Percentiles rank a stretch among this genome's conserved stretches.
These are phyloP conservation scores for Flaveria brownii DNA, from an alignment of 129 eudicot genomes.

Conservation along the genomic window DNA sequence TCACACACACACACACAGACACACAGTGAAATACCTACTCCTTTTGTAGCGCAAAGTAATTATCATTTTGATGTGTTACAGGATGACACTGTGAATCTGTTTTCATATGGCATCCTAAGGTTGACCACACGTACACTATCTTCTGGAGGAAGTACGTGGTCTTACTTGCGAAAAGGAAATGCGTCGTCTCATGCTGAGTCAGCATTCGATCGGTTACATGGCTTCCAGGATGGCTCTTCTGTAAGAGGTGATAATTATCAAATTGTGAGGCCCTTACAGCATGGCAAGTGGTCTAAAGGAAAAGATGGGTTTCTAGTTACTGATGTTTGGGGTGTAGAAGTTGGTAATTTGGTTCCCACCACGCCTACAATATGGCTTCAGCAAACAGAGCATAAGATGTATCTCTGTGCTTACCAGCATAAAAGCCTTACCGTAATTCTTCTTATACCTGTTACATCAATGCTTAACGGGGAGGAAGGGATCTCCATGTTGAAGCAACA, in stretches of 20 bases:
- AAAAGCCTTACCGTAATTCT: slow-evolving; percentile 69
- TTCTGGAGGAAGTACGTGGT: slow-evolving; percentile 77
- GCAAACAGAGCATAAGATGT: slow-evolving; percentile 84
- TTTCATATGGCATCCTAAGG: slow-evolving; percentile 67
- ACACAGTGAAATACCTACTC: slow-evolving; percentile 8
- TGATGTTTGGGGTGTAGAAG: slow-evolving; percentile 71
- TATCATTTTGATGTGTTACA: slow-evolving; percentile 35
- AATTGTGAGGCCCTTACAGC: slow-evolving; percentile 73
- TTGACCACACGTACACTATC: slow-evolving; percentile 77
- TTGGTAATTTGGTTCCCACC: slow-evolving; percentile 50
- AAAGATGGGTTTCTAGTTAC: slow-evolving; percentile 93
- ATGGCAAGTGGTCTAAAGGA: slow-evolving; percentile 87
- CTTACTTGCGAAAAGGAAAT: slow-evolving; percentile 72
- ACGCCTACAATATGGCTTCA: slow-evolving; percentile 79
- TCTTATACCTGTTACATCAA: slow-evolving; percentile 76
- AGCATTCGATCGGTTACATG: slow-evolving; percentile 45
- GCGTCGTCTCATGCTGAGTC: slow-evolving; percentile 48
- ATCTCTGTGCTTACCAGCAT: slow-evolving; percentile 80
- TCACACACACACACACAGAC: not conserved
- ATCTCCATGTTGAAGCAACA: slow-evolving; percentile 68
- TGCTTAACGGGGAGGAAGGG: slow-evolving; percentile 73
- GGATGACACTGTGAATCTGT: slow-evolving; percentile 82
- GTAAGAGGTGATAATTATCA: slow-evolving; percentile 48
- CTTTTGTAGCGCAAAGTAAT: slow-evolving; percentile 7
- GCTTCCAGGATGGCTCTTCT: slow-evolving; percentile 49